Percentiles rank a stretch among this genome's conserved stretches.
phyloP scores from a whole-genome alignment of 257 asterid genomes.

The Fraxinus americana region DNA sequence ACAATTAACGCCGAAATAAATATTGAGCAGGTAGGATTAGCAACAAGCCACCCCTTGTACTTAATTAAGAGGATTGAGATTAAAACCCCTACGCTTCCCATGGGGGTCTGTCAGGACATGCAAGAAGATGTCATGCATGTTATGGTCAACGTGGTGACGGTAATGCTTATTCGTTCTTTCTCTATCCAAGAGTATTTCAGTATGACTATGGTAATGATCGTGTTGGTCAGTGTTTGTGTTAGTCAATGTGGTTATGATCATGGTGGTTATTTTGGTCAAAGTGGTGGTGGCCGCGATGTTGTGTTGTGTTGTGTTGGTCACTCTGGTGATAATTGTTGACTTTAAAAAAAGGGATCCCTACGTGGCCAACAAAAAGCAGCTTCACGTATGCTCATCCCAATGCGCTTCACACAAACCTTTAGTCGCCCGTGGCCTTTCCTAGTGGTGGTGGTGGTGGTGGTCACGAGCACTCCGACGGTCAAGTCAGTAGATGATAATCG shows the following conservation, averaged over 20 bases:
- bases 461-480: no score
- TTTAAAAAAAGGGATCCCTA: no score
- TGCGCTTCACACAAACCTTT: no score
- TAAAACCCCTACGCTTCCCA: conserved; percentile 97
- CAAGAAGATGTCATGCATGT: conserved; percentile 97
- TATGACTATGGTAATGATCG: conserved; percentile 30
- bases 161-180: conserved; percentile 40
- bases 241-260: conserved; percentile 24
- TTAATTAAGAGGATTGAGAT: conserved; percentile 80
- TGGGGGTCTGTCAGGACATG: conserved; percentile 94
- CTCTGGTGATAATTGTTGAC: not conserved
- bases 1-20: conserved; percentile 81
- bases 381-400: no score
- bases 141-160: conserved; percentile 92
- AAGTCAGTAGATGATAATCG: no score
- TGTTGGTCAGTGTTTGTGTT: conserved; percentile 22
- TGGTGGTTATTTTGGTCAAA: conserved; percentile 28
- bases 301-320: conserved; percentile 1
- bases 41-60: conserved; percentile 93
- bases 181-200: conserved; percentile 27
- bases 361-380: no score
- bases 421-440: no score
- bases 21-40: conserved; percentile 96
- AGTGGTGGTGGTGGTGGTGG: no score
- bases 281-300: conserved; percentile 15